Evolutionary conservation across 2,329 filamentous ascomycete genomes (phyloP), one percentile per base, ranked within the genome.

Genomic region (Dryadomyces quercus-mongolicae): DNA sequence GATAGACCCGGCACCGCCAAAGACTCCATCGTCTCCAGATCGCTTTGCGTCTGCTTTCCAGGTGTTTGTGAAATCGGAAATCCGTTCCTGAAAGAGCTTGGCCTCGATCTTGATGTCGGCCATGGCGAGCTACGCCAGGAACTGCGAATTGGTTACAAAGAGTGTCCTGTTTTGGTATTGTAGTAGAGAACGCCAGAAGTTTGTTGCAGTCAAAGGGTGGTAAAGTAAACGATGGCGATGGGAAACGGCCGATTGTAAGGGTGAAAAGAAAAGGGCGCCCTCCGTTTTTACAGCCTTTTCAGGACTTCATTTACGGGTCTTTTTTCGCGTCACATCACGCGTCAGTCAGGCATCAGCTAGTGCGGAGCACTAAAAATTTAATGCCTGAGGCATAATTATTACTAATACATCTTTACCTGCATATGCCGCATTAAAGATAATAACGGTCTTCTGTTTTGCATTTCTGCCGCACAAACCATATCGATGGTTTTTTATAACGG

Each of bases 21-120:
- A 98, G 60, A 92, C 73, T 65, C 82, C 77, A 74, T 95, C 88
- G 73, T 95, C 88, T 67, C 86, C 87, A 58, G 85, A 81, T 66
- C 91, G 86, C 75, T 95, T 92, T 22, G 53, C 36, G 77, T 97
- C 92, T 64, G 87, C 84, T 77, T 95, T 97, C 93, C 94, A 98
- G 73, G 89, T 83, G 63, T 87, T 84, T 67, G 91, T 80, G 65
- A 98, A 86, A 66, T 86, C 85, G 62, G 85, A 85, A 62, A 97
- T 80, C 67, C 93, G 91, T 74, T 93, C 91, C 71, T 95, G 91
- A 75, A 98, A 98, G 68, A 84, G 77, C 70, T 86, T 85, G 74
- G 85, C 88, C 76, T 97, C 91, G 75, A 98, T 96, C 74, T 88
- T 88, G 74, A 98, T 95, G 72, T 94, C 88, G 66, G 76, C 78